Evolutionary conservation across 2,329 filamentous ascomycete genomes (phyloP), one percentile per base, ranked within the genome.

Genomic region (Apiospora koreana): DNA sequence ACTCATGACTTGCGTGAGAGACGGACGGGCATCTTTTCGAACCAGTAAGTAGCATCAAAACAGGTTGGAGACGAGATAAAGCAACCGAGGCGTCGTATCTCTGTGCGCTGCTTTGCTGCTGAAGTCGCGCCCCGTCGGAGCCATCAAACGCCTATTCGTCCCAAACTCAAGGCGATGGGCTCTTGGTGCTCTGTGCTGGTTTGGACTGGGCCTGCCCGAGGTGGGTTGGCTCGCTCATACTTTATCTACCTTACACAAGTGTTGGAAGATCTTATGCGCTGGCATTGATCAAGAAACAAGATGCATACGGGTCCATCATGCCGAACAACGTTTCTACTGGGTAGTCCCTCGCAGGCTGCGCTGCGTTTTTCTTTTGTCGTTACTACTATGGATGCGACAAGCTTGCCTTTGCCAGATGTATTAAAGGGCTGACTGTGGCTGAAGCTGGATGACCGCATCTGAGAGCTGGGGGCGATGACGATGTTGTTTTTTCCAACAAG

Each of bases 271-370:
- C 54, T 62, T 62, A 62, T 62, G 54, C 54, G 54, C 21, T 62
- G 54, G 54, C 54, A 62, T 62, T 62, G 54, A 62, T 38, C 54
- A 38, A 62, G 54, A 62, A 62, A 62, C 54, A 62, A 62, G 54
- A 62, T 62, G 54, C 31, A 38, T 62, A 62, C 54, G 54, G 54
- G 38, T 62, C 54, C 31, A 12, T 62, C 54, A 62, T 62, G 54
- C 54, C 54, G 54, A 62, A 7, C 31, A 35, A 62, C 54, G 31
- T 35, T 62, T 38, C 54, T 38, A 62, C 54, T 38, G 54, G 54
- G 54, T 38, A 62, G 54, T n/a, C 54, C 54, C 54, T 62, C 54
- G 54, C 23, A 38, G 31, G 18, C 21, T 62, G 54, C 31, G 31
- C 2, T 62, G 28, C n/a, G 21, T 38, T 38, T 62, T 38, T 62